A percentile compares a stretch with the other conserved stretches of the same genome.
Conservation (phyloP, 495 filamentous ascomycete species). For the Annulohypoxylon moriforme region DNA sequence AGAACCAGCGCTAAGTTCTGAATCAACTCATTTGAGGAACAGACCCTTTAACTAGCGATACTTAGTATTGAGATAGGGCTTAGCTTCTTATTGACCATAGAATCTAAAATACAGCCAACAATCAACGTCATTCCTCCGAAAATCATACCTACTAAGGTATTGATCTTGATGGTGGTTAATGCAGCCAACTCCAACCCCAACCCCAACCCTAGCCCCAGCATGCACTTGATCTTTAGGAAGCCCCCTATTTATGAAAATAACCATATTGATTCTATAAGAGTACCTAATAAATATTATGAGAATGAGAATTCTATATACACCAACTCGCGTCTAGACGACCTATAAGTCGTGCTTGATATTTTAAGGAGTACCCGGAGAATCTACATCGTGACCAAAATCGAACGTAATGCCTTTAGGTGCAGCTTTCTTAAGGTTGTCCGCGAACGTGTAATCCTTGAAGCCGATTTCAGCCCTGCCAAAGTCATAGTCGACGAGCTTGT, state of each 20-base stretch:
- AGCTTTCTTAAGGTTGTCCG: not conserved
- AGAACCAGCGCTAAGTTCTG: not conserved
- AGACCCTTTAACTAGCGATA: not conserved
- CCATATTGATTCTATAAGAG: not conserved
- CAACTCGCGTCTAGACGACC: no score
- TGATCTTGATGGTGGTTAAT: no score
- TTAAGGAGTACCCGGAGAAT: not conserved
- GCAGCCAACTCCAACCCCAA: not conserved
- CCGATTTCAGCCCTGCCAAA: not conserved
- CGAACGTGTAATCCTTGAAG: not conserved
- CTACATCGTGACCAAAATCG: not conserved
- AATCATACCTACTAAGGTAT: no score
- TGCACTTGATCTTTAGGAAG: not conserved
- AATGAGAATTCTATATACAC: no score
- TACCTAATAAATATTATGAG: no score
- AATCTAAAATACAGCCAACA: not conserved
- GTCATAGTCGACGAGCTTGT: not conserved
- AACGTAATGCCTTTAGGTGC: not conserved
- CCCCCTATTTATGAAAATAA: not conserved
- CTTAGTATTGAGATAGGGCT: not conserved
- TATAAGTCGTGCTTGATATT: no score
- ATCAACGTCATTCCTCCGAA: not conserved
- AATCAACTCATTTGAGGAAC: not conserved
- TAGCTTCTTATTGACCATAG: not conserved
- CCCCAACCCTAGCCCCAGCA: no score